phyloP scores from a whole-genome alignment of 2,329 filamentous ascomycete genomes.

The Venturiaceae sp. region DNA sequence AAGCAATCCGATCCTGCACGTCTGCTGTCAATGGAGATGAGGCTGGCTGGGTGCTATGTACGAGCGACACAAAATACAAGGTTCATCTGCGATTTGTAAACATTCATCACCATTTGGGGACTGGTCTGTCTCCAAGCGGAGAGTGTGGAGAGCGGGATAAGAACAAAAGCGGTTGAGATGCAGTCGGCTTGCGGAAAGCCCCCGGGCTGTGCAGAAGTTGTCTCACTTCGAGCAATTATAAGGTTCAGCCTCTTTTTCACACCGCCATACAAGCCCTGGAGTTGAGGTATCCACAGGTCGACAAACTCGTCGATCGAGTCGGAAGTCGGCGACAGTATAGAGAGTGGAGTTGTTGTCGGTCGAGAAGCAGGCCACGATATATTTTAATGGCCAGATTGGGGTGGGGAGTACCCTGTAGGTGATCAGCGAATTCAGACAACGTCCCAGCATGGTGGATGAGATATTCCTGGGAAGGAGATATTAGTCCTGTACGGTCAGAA shows the following conservation, averaged over 20 bases:
- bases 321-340: neutral
- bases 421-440: no score
- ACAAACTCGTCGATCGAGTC: neutral
- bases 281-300: neutral
- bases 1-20: no score
- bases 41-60: neutral
- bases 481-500: no score
- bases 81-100: neutral
- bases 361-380: neutral
- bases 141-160: no score
- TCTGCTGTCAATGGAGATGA: no score
- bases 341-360: neutral
- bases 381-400: neutral
- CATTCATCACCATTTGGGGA: neutral
- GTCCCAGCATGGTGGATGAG: no score
- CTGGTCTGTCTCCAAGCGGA: neutral
- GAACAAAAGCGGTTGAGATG: neutral
- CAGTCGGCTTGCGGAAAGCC: neutral
- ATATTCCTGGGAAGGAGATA: no score
- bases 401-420: neutral
- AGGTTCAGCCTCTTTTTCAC: neutral
- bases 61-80: neutral
- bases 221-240: no score
- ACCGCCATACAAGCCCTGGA: neutral
- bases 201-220: no score